Conservation (phyloP, 2,329 filamentous ascomycete genomes). For the Microsporum ferrugineum region DNA sequence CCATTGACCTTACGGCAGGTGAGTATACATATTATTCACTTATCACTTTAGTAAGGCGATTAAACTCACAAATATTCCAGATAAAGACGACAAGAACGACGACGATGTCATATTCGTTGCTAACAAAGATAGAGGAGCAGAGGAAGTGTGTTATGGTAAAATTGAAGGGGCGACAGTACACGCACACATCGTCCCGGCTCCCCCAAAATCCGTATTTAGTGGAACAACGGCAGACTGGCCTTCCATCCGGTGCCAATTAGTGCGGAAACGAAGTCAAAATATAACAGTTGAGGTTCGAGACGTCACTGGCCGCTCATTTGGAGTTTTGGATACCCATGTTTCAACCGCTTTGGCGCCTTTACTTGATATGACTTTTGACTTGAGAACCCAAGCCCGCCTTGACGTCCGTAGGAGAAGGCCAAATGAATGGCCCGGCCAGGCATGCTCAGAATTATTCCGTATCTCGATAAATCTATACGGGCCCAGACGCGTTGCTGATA, state of each 20-base stretch:
- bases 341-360: conserved; percentile 59
- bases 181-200: conserved; percentile 48
- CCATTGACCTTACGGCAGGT: conserved; percentile 38
- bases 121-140: conserved; percentile 49
- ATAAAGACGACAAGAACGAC: conserved; percentile 28
- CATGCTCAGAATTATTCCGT: conserved; percentile 49
- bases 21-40: background rate
- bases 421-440: conserved; percentile 53
- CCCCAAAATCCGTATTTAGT: conserved; percentile 50
- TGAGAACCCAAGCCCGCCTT: conserved; percentile 64
- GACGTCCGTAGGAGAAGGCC: conserved; percentile 51
- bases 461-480: conserved; percentile 72
- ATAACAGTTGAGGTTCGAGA: conserved; percentile 63
- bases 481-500: conserved; percentile 51
- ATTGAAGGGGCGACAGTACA: conserved; percentile 56
- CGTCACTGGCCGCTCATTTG: conserved; percentile 59
- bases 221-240: conserved; percentile 52
- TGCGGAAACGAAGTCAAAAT: conserved; percentile 45
- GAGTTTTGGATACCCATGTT: conserved; percentile 57
- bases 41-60: background rate
- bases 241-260: conserved; percentile 59
- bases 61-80: conserved; percentile 14
- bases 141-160: conserved; percentile 73
- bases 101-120: conserved; percentile 37
- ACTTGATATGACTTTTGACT: conserved; percentile 52